These are phyloP conservation scores for Penicillium lagena DNA, from an alignment of 495 filamentous ascomycete genomes.

Conservation along the genomic window DNA sequence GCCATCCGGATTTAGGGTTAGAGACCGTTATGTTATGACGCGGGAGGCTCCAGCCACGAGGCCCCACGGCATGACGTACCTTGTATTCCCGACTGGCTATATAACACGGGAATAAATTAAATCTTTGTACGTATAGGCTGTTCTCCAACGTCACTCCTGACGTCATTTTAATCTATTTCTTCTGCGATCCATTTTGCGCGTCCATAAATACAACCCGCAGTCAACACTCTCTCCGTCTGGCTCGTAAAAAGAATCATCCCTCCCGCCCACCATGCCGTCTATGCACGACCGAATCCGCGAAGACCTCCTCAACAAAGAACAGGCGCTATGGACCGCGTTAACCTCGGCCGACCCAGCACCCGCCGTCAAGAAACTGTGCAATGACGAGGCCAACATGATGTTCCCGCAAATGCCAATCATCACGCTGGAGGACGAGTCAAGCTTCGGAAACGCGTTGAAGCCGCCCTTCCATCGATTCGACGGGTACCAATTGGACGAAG, in stretches of 20 bases:
- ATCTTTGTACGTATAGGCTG: no score
- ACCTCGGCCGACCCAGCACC: constrained; percentile 37
- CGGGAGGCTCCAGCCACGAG: no score
- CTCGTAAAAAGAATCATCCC: neutral
- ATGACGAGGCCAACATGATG: constrained; percentile 27
- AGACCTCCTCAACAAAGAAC: constrained; percentile 34
- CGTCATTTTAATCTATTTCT: constrained; percentile 18
- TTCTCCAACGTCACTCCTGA: constrained; percentile 16
- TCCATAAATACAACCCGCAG: constrained; percentile 1
- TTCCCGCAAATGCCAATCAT: constrained; percentile 34
- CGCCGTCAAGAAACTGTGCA: constrained; percentile 31
- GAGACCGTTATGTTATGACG: no score
- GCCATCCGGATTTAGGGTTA: no score
- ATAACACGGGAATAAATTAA: no score
- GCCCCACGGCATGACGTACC: constrained; percentile 14
- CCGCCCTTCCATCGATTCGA: constrained; percentile 41
- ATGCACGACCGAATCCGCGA: constrained; percentile 42
- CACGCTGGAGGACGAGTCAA: constrained; percentile 22
- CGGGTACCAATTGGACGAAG: constrained; percentile 30
- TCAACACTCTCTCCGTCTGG: no score
- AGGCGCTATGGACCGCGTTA: constrained; percentile 36
- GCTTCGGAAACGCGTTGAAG: constrained; percentile 20
- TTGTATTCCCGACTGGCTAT: no score
- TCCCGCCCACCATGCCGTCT: constrained; percentile 21
- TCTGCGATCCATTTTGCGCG: neutral